Evolutionary conservation across 2,329 filamentous ascomycete genomes (phyloP), one percentile per base, ranked within the genome.

Genomic region (Apiospora rasikravindrae): DNA sequence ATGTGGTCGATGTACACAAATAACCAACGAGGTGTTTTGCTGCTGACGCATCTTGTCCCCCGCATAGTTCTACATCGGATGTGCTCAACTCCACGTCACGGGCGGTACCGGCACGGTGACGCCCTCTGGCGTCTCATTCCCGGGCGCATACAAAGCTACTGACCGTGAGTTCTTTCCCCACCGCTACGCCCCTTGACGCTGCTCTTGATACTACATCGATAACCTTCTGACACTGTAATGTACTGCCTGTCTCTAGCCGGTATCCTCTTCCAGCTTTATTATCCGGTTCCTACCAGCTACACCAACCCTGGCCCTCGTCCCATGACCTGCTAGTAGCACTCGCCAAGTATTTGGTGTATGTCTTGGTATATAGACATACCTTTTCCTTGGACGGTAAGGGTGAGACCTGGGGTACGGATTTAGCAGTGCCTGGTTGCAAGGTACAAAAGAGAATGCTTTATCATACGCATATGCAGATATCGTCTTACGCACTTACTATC

Each of bases 111-210:
- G 80, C 14, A 76, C 70, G 24, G 75, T 73, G 64, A 73, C 72
- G 64, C 83, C 83, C 4, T 81, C 76, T 49, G 76, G 78, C 70
- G 75, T 82, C 22, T 75, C 79, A 1, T 80, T 81, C 73, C 79
- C 79, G 1, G 79, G 79, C 57, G 79, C 79, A 22, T 81, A 87
- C 76, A 84, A 83, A 77, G 78, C 75, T 0, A 68, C 26, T 11
- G 67, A 64, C 11, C 57, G 57, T 40, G 40, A 40, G 57, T 64
- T 26, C n/a, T 22, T 22, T 22, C 24, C 5, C 33, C 33, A 11
- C 53, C 37, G 8, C 19, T 11, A 33, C 19, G n/a, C 13, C 29
- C 57, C 29, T 29, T 14, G 29, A 22, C 6, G 24, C 40, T n/a
- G 64, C 40, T n/a, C 6, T 49, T 49, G 22, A 49, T 26, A 42